phyloP scores from a whole-genome alignment of 768 basidiomycete genomes.

The Chiua virens region DNA sequence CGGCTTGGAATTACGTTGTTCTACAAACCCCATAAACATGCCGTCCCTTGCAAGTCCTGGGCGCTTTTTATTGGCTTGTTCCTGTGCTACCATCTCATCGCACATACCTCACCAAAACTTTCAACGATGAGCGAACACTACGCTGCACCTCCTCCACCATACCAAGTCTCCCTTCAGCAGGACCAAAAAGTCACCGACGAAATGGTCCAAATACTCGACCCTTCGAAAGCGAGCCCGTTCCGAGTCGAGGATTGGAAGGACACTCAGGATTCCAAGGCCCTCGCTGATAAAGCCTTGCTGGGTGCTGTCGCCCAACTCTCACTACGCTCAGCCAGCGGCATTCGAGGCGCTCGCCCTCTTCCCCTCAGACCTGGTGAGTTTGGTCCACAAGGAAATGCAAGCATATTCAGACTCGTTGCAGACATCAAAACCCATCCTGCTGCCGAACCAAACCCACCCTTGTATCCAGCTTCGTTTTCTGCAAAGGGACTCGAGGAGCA shows the following conservation, averaged over 20 bases:
- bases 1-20: too few relatives aligned
- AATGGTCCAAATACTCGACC: slow-evolving; percentile 5
- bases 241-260: slow-evolving; percentile 17
- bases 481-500: slow-evolving; percentile 35
- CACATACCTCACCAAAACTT: neutral
- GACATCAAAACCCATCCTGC: slow-evolving; percentile 10
- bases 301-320: slow-evolving; percentile 2
- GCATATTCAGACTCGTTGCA: neutral
- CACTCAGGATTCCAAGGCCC: slow-evolving; percentile 5
- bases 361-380: slow-evolving; percentile 20
- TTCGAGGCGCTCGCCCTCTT: slow-evolving; percentile 24
- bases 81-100: too few relatives aligned
- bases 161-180: slow-evolving; percentile 41
- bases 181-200: slow-evolving; percentile 50
- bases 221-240: slow-evolving; percentile 11
- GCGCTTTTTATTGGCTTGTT: slow-evolving; percentile 8
- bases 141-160: slow-evolving; percentile 41
- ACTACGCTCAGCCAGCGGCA: neutral
- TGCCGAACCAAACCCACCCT: slow-evolving; percentile 14
- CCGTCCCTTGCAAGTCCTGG: neutral
- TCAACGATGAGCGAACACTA: slow-evolving; percentile 25
- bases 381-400: neutral
- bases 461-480: slow-evolving; percentile 34
- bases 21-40: slow-evolving; percentile 10
- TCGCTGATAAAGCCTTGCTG: slow-evolving; percentile 4